Evolutionary conservation across 2,329 filamentous ascomycete species (phyloP).

Genomic region (Colletotrichum tropicale): DNA sequence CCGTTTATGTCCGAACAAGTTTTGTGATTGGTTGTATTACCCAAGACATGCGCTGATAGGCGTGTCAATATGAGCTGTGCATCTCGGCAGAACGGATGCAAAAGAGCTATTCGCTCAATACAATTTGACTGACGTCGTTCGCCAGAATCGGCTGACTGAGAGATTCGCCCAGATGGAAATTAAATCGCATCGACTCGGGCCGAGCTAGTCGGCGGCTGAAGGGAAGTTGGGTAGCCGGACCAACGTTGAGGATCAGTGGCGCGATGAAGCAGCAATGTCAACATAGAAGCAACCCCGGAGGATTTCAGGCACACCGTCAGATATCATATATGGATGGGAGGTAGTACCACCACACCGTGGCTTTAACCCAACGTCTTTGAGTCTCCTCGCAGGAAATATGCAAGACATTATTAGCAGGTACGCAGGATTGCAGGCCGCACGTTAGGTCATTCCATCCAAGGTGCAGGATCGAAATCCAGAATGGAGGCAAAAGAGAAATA

Average conservation of each 20-base stretch:
- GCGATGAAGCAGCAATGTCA: not conserved
- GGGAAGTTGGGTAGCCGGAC: not conserved
- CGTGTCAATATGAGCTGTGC: not conserved
- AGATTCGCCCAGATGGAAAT: not conserved
- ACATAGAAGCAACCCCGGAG: not conserved
- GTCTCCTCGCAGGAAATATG: not conserved
- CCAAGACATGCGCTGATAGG: not conserved
- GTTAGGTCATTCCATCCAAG: not conserved
- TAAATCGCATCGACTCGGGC: not conserved
- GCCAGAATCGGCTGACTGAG: not conserved
- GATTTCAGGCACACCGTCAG: not conserved
- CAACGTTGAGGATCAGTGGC: not conserved
- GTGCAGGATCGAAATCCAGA: not conserved
- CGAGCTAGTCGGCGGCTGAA: not conserved
- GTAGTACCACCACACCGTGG: not conserved
- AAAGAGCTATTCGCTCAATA: not conserved
- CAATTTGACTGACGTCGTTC: not conserved
- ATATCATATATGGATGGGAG: not conserved
- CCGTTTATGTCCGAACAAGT: not conserved
- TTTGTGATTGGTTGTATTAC: not conserved
- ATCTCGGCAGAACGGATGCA: not conserved
- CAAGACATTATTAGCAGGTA: not conserved
- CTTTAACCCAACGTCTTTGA: not conserved
- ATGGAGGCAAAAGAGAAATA: not conserved
- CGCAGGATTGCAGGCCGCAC: not conserved